These are phyloP conservation scores for Pseudogymnoascus sp. DNA, from an alignment of 2,329 filamentous ascomycete species.

Conservation along the genomic window DNA sequence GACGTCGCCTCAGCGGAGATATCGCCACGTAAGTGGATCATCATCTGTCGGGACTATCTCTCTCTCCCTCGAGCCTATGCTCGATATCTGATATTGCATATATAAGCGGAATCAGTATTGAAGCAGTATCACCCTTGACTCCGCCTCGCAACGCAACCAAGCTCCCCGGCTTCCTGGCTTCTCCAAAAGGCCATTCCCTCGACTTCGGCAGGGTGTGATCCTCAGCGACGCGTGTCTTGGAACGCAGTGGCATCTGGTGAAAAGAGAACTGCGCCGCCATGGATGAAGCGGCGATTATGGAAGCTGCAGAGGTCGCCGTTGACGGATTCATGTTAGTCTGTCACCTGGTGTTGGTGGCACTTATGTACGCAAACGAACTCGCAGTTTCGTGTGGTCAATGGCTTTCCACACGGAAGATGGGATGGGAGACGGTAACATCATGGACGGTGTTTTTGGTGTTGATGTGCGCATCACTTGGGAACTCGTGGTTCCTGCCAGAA, in stretches of 20 bases:
- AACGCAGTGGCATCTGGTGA: neutral
- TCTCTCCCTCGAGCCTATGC: neutral
- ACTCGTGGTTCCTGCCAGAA: neutral
- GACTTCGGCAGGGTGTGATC: neutral
- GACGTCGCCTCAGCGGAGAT: neutral
- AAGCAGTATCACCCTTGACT: neutral
- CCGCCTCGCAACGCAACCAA: neutral
- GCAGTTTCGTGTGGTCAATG: neutral
- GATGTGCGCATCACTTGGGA: slow-evolving; percentile 1
- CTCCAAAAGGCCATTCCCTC: neutral
- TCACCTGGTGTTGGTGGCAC: slow-evolving; percentile 3
- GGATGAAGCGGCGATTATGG: slow-evolving; percentile 3
- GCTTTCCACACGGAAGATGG: slow-evolving; percentile 4
- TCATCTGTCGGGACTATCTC: neutral
- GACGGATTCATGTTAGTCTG: neutral
- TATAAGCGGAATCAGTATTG: neutral
- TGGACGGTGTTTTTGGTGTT: neutral
- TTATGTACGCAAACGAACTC: slow-evolving; percentile 3
- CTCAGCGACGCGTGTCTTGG: neutral
- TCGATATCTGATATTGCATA: neutral
- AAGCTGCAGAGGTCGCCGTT: slow-evolving; percentile 1
- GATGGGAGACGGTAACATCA: neutral
- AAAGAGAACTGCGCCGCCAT: neutral
- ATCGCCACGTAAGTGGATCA: neutral
- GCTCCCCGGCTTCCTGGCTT: neutral